phyloP scores from a whole-genome alignment of 495 filamentous ascomycete species.

The Baudoinia panamericana region DNA sequence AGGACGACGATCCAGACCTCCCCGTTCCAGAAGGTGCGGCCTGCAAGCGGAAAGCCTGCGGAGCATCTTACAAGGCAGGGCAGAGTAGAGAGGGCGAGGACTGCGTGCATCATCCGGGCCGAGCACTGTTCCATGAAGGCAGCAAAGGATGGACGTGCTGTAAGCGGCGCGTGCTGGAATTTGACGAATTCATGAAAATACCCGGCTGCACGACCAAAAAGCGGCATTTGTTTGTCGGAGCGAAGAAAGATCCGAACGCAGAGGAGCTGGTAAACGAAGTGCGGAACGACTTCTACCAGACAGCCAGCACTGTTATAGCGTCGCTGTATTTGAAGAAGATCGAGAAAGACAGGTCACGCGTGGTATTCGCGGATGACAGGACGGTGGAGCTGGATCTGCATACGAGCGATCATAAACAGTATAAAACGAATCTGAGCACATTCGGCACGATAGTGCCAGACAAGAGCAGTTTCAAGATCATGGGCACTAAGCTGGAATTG shows the following conservation, averaged over 20 bases:
- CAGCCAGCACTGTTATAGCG: conserved; percentile 66
- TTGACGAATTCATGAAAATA: conserved; percentile 95
- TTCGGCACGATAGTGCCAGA: conserved; percentile 63
- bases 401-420: conserved; percentile 76
- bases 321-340: conserved; percentile 97
- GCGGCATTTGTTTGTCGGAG: conserved; percentile 76
- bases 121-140: conserved; percentile 89
- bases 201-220: conserved; percentile 73
- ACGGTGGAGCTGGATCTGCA: conserved; percentile 61
- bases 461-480: conserved; percentile 64
- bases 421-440: conserved; percentile 57
- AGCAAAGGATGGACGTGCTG: conserved; percentile 96
- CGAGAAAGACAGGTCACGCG: conserved; percentile 57
- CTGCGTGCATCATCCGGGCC: conserved; percentile 76
- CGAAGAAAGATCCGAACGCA: conserved; percentile 37
- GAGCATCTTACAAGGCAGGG: conserved; percentile 45
- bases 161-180: conserved; percentile 87
- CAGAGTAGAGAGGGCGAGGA: conserved; percentile 54
- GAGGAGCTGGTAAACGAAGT: conserved; percentile 56
- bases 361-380: conserved; percentile 46
- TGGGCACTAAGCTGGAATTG: conserved; percentile 93
- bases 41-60: conserved; percentile 69
- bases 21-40: conserved; percentile 56
- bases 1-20: conserved; percentile 67
- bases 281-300: conserved; percentile 95